phyloP scores from a whole-genome alignment of 345 rosid species.

The Anastatica hierochuntica region DNA sequence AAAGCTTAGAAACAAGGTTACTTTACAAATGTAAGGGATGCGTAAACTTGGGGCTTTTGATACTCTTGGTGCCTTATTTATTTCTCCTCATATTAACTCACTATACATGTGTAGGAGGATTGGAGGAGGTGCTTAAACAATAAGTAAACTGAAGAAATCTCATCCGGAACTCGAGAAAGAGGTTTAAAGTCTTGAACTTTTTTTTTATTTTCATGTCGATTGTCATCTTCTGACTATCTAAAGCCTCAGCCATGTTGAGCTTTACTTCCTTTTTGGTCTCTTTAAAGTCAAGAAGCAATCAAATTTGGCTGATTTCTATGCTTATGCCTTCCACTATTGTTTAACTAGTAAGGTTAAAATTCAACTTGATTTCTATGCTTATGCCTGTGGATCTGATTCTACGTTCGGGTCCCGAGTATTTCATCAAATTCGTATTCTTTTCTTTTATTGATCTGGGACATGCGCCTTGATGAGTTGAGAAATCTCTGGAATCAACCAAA shows the following conservation, averaged over 20 bases:
- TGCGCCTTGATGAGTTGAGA: no score
- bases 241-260: neutral
- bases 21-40: constrained; percentile 66
- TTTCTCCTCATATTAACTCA: no score
- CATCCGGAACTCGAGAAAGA: constrained; percentile 77
- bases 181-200: constrained; percentile 33
- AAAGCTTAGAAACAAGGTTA: constrained; percentile 93
- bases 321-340: no score
- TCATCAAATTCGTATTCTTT: no score
- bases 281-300: constrained; percentile 55
- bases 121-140: constrained; percentile 71
- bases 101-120: constrained; percentile 52
- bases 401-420: no score
- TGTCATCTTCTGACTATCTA: no score
- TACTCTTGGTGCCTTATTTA: no score
- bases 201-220: neutral
- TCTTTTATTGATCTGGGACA: no score
- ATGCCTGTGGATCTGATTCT: no score
- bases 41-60: neutral
- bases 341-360: no score
- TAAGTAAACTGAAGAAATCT: constrained; percentile 61
- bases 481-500: no score
- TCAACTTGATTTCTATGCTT: no score
- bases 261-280: constrained; percentile 11
- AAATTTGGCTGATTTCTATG: constrained; percentile 72